Base-by-base conservation (phyloP, 2,329 filamentous ascomycete genomes). In the Clonostachys rhizophaga region DNA sequence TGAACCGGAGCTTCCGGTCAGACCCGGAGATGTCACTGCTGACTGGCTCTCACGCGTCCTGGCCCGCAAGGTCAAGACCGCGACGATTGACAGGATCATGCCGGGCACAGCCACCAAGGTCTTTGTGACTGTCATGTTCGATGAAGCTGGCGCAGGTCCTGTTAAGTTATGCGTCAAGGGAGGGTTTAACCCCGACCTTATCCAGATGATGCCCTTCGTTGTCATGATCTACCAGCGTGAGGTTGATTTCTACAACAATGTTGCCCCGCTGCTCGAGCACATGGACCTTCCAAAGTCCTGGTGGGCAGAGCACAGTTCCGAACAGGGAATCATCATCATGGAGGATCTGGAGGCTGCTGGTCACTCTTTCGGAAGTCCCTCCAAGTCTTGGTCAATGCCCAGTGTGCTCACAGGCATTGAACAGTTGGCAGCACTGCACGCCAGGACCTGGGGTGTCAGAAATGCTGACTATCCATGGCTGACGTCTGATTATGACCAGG, bases 291-390 rank as follows among this genome's bases (percentile, higher is more conserved):
- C 66, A 14, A 65, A 55, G 42, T 58, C 58, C 8, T 70, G 61
- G 63, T 69, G 64, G 65, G 57, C 55, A 5, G 66, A 62, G 13
- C 59, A 49, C 9, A 60, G 52, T 44, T 56, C 62, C 43, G 66
- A 65, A 6, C 67, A 70, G 44, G 67, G 66, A 5, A 68, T 70
- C 39, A 58, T 57, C 20, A 59, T 69, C 47, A 69, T 70, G 65
- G 56, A 47, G 20, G 45, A 47, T 35, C 34, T 47, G n/a, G 17
- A 33, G n/a, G 24, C 24, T 5, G 17, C 13, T 10, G 33, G 33
- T 3, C 36, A 47, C 34, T 43, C 40, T 13, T 47, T 47, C 18
- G 45, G 45, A 13, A 42, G 34, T 18, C 45, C 45, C 10, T 33
- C 40, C 7, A 11, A 43, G 30, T 34, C 45, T 18, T 47, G 45